Evolutionary conservation across 192 early-diverging fungal genomes (phyloP), one percentile per base, ranked within the genome.

Genomic region (Bifiguratus adelaidae): DNA sequence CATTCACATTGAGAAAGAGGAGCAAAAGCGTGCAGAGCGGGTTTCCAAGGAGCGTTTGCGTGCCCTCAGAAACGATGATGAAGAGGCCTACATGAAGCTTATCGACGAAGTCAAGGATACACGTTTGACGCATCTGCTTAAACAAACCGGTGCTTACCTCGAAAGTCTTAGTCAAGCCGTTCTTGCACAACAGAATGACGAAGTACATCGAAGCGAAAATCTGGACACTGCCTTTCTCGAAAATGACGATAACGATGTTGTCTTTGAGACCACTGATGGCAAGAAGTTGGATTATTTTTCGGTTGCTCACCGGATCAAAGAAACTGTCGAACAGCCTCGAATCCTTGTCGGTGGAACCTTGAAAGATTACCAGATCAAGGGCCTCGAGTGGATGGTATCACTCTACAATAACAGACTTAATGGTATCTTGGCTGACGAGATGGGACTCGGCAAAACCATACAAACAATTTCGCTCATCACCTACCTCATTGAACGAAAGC

Each of bases 301-400:
- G 12, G 78, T 86, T 26, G 85, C 94, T 2, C 96, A 99, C 63
- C 74, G 76, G 55, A 79, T 96, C 49, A 61, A 80, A 43, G 96
- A 99, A 61, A 71, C 61, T 46, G 70, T 75, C 13, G 71, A 75
- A 41, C 96, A 99, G 66, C 86, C 92, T 2, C 26, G 52, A 36
- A 83, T 97, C 16, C 58, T 99, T 53, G 71, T 85, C 7, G 93
- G 96, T 26, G 96, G 96, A 30, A 74, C 64, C 15, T 66, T 99
- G 40, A 99, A 99, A 66, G 94, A 97, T 21, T 99, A 99, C 64
- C 96, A 92, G 62, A 51, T 67, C 24, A 94, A 89, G 52, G 96
- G 96, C 48, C 70, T 99, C 18, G 83, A 99, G 72, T 99, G 96
- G 96, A 96, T 99, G 95, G 88, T 96, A 19, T 95, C 92, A 13